These are phyloP conservation scores for Nicotiana obtusifolia DNA, from an alignment of 257 asterid species.

Conservation along the genomic window DNA sequence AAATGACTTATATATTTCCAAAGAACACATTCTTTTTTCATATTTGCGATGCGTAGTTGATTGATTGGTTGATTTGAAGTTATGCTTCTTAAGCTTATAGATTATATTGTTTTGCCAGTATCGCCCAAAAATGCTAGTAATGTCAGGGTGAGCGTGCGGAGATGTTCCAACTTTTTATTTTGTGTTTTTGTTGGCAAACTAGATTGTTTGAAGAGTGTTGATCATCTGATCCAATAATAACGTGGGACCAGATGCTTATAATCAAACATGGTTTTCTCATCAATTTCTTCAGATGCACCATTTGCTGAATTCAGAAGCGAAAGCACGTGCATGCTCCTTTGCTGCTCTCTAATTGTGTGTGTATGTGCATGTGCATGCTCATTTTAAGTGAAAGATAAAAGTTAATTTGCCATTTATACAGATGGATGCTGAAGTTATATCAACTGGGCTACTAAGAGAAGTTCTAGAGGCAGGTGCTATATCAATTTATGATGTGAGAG, in stretches of 20 bases:
- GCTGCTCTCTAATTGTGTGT: neutral
- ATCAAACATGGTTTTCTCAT: neutral
- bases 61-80: too few relatives aligned
- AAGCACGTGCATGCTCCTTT: too few relatives aligned
- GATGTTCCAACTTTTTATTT: too few relatives aligned
- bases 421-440: slow-evolving; percentile 97
- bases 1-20: too few relatives aligned
- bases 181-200: too few relatives aligned
- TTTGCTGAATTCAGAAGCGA: neutral
- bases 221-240: neutral
- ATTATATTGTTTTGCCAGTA: too few relatives aligned
- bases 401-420: slow-evolving; percentile 20
- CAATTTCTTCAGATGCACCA: too few relatives aligned
- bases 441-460: slow-evolving; percentile 74
- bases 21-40: too few relatives aligned
- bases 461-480: slow-evolving; percentile 57
- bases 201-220: neutral
- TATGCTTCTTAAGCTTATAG: too few relatives aligned
- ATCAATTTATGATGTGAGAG: slow-evolving; percentile 56
- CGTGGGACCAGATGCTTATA: neutral
- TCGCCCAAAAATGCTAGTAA: too few relatives aligned
- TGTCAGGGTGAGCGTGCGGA: too few relatives aligned
- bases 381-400: neutral
- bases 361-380: neutral
- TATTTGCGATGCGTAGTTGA: too few relatives aligned